These are phyloP conservation scores for Chaetothyriales sp. DNA, from an alignment of 2,329 filamentous ascomycete genomes.

Conservation along the genomic window DNA sequence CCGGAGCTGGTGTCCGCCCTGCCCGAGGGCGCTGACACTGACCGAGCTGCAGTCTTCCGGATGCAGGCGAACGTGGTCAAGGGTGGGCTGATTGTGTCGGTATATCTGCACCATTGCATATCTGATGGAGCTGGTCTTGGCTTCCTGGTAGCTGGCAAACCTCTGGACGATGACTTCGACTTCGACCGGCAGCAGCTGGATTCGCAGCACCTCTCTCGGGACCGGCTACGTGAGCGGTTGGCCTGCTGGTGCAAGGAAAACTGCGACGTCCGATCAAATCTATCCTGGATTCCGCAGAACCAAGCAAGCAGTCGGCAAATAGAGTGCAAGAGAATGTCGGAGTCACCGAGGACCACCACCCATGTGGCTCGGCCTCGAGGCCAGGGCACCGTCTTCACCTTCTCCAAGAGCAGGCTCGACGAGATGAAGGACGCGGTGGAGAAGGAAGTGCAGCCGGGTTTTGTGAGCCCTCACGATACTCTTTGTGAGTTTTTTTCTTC, in stretches of 20 bases:
- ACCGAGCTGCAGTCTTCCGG: constrained; percentile 13
- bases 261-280: constrained; percentile 9
- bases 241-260: constrained; percentile 11
- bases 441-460: constrained; percentile 1
- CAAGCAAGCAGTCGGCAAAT: constrained; percentile 11
- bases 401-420: constrained; percentile 6
- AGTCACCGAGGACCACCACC: neutral
- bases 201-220: constrained; percentile 2
- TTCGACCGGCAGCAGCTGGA: constrained; percentile 12
- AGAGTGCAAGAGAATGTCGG: constrained; percentile 6
- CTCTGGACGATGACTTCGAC: constrained; percentile 10
- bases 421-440: constrained; percentile 4
- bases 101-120: constrained; percentile 17
- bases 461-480: constrained; percentile 10
- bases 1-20: constrained; percentile 15
- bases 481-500: constrained; percentile 2
- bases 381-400: constrained; percentile 13
- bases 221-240: constrained; percentile 9
- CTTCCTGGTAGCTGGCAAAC: constrained; percentile 11
- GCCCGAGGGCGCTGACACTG: constrained; percentile 10
- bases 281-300: constrained; percentile 11
- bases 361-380: constrained; percentile 6
- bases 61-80: constrained; percentile 15
- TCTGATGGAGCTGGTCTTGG: constrained; percentile 16
- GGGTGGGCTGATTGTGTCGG: constrained; percentile 15